A percentile compares a stretch with the other conserved stretches of the same genome.
These are phyloP conservation scores for Colletotrichum acutatum DNA, from an alignment of 2,329 filamentous ascomycete genomes.

Conservation along the genomic window DNA sequence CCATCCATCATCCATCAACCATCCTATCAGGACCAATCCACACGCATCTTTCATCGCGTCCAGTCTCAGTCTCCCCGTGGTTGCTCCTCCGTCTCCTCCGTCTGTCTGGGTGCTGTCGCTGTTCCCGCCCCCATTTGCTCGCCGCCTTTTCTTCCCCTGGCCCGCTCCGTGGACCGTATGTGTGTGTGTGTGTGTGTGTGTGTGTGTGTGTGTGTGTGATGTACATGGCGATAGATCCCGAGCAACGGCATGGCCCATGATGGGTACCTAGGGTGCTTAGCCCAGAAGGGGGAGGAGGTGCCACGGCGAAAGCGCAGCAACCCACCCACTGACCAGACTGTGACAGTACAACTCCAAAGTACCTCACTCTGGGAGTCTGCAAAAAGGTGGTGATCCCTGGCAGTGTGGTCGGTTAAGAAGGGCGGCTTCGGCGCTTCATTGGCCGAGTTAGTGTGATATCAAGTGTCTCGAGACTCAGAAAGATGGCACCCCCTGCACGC, in stretches of 20 bases:
- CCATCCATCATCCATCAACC: not conserved
- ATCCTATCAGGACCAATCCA: constrained; percentile 18
- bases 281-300: constrained; percentile 5
- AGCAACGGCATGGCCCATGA: constrained; percentile 2
- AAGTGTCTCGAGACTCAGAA: not conserved
- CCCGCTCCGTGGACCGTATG: not conserved
- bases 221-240: not conserved
- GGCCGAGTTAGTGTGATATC: constrained; percentile 24
- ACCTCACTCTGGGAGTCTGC: not conserved
- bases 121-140: not conserved
- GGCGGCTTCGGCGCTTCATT: constrained; percentile 17
- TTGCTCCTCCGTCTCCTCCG: constrained; percentile 5
- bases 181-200: not conserved
- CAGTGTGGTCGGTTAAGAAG: not conserved
- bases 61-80: not conserved
- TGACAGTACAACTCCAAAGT: no score
- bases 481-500: constrained; percentile 18
- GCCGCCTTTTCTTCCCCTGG: not conserved
- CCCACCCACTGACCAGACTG: not conserved
- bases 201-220: not conserved
- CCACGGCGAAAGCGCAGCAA: constrained; percentile 20
- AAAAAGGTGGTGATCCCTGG: constrained; percentile 19
- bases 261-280: not conserved
- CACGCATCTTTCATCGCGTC: not conserved
- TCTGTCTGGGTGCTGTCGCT: not conserved